Conservation (phyloP, 2,329 filamentous ascomycete genomes). For the Rugonectria rugulosa region DNA sequence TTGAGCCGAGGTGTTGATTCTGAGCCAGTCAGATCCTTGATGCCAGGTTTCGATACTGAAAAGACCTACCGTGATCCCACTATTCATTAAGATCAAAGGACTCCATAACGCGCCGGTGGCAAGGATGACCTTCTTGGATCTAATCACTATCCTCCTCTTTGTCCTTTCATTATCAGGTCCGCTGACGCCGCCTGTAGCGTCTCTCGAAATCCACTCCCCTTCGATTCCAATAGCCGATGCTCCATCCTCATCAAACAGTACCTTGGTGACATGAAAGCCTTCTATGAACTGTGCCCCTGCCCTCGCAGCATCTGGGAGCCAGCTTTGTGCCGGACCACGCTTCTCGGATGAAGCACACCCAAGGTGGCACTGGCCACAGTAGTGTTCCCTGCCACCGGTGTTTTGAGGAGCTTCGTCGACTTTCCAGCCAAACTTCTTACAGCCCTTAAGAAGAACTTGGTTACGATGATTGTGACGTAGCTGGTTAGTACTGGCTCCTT, state of each 20-base stretch:
- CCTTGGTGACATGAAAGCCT: constrained; percentile 75
- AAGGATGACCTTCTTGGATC: constrained; percentile 82
- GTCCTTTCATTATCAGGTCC: constrained; percentile 56
- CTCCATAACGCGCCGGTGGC: constrained; percentile 79
- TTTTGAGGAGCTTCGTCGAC: constrained; percentile 80
- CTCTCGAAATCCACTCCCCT: constrained; percentile 79
- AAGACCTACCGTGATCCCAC: constrained; percentile 70
- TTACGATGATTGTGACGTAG: constrained; percentile 80
- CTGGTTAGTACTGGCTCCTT: constrained; percentile 74
- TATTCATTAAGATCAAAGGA: constrained; percentile 78
- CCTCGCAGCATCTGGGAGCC: constrained; percentile 79
- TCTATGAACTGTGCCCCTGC: constrained; percentile 85
- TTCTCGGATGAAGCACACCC: constrained; percentile 75
- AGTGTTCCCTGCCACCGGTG: constrained; percentile 75
- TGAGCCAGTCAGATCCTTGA: constrained; percentile 41
- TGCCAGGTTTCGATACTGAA: constrained; percentile 2
- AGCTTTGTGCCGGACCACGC: constrained; percentile 78
- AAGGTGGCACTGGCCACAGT: constrained; percentile 71
- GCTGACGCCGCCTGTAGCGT: constrained; percentile 65
- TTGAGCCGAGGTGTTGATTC: constrained; percentile 82
- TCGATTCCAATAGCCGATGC: constrained; percentile 73
- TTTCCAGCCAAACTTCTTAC: constrained; percentile 75
- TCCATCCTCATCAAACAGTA: constrained; percentile 70
- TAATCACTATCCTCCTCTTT: constrained; percentile 71
- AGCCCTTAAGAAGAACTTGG: constrained; percentile 75